Base-by-base conservation (phyloP, 176 grass and related monocot species). In the Guadua angustifolia region DNA sequence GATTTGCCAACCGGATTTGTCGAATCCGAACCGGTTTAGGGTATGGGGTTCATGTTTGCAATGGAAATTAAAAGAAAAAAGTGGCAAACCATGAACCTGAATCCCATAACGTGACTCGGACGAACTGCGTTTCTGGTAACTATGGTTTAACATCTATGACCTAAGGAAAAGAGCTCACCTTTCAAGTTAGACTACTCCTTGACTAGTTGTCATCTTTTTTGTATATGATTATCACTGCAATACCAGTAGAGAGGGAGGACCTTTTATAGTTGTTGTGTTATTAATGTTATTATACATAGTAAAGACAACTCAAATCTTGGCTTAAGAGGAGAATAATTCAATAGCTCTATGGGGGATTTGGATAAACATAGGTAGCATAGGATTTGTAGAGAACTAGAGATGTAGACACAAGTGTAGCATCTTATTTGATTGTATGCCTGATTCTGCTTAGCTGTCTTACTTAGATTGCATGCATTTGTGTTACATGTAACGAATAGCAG, bases 391-490 rank as follows among this genome's bases (percentile, higher is more conserved):
- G 36, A 36, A 35, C 26, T 2, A 40, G 26, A 26, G 36, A 36
- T 52, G 47, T 2, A 40, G 26, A 46, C 55, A 71, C 9, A 50
- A 29, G 10, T 55, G 57, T 50, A 33, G 42, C 53, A 72, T 79
- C 33, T 38, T 33, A 52, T 86, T 71, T 79, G 42, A 62, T 51
- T 36, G 21, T 39, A 26, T 39, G 29, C 9, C 15, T 79, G 55
- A 79, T 63, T 6, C 8, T 75, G 14, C 25, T 66, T 40, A 19
- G 33, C n/a, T 76, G 35, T 44, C 70, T 39, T 84, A 29, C 66
- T 82, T 82, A 44, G 15, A 40, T 40, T 43, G 52, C 66, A 53
- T 83, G 71, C n/a, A 73, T 79, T 71, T 71, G 21, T 12, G 7
- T 70, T 70, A 9, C 38, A 24, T 2, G 32, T 69, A 69, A 29